Percentiles rank a stretch among this genome's conserved stretches.
Evolutionary conservation across 1,139 yeast species (phyloP).

Genomic region (Diutina scorzettiae): DNA sequence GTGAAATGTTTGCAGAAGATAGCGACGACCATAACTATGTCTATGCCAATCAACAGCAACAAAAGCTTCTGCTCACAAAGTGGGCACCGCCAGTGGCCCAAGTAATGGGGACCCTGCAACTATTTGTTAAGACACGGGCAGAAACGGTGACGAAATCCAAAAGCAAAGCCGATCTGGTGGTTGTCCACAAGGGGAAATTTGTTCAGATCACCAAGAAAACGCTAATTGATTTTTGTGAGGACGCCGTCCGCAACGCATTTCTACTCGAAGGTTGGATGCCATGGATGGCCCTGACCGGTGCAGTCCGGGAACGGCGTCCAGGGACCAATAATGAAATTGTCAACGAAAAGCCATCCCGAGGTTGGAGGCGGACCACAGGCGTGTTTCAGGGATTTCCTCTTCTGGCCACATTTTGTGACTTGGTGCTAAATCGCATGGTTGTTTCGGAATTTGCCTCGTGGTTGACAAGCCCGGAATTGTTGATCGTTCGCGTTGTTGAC

Average conservation of each 20-base stretch:
- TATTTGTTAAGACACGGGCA: not conserved
- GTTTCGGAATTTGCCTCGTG: constrained; percentile 21
- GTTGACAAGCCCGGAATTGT: not conserved
- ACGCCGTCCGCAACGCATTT: constrained; percentile 13
- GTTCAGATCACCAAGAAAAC: constrained; percentile 15
- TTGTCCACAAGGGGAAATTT: constrained; percentile 12
- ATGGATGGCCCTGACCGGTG: not conserved
- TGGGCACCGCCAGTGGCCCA: not conserved
- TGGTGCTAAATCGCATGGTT: constrained; percentile 57
- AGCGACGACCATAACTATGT: not conserved
- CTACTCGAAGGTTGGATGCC: constrained; percentile 6
- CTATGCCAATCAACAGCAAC: not conserved
- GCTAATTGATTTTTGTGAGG: constrained; percentile 15
- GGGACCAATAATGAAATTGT: not conserved
- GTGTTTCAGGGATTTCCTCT: constrained; percentile 81
- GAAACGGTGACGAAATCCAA: not conserved
- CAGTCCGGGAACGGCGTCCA: too few species aligned
- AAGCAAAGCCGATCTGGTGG: constrained; percentile 4
- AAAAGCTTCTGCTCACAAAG: too few species aligned
- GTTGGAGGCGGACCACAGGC: constrained; percentile 40
- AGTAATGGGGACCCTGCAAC: not conserved
- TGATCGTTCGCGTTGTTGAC: not conserved
- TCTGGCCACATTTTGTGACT: constrained; percentile 65
- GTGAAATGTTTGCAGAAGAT: not conserved
- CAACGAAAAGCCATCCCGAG: not conserved